A percentile compares a stretch with the other conserved stretches of the same genome.
These are phyloP conservation scores for Penicillium bialowiezense DNA, from an alignment of 495 filamentous ascomycete species.

Conservation along the genomic window DNA sequence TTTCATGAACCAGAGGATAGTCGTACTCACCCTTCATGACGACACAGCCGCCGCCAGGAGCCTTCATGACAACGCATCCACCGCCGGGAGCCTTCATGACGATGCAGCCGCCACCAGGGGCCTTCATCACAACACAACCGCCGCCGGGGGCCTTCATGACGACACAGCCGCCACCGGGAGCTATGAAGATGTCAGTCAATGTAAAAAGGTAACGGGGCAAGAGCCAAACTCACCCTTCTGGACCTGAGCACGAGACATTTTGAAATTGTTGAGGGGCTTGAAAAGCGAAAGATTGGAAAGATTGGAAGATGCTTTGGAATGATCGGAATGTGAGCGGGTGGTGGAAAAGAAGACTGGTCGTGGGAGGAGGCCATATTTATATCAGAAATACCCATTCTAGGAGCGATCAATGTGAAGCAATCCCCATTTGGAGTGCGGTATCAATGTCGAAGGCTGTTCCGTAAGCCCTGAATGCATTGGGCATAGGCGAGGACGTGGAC, in stretches of 20 bases:
- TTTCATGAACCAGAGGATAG: background rate
- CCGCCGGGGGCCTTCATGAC: conserved; percentile 24
- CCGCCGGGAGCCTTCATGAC: conserved; percentile 5
- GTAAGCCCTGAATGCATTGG: background rate
- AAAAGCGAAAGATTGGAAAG: conserved; percentile 26
- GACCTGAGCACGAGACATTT: conserved; percentile 34
- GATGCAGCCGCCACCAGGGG: background rate
- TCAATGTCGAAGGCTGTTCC: conserved; percentile 7
- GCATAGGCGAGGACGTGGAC: background rate
- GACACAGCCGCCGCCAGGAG: conserved; percentile 5
- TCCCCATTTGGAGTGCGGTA: background rate
- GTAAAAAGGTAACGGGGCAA: background rate
- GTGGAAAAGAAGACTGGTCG: conserved; percentile 13
- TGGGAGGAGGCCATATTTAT: conserved; percentile 11
- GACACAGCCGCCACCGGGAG: conserved; percentile 40
- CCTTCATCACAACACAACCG: conserved; percentile 5
- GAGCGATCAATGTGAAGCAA: background rate
- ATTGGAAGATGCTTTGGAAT: conserved; percentile 12
- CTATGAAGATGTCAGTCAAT: conserved; percentile 20
- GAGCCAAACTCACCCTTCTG: conserved; percentile 30
- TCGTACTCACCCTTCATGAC: conserved; percentile 2
- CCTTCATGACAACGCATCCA: conserved; percentile 4
- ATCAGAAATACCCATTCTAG: background rate
- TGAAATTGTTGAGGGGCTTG: conserved; percentile 24
- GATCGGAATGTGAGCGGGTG: conserved; percentile 13